Evolutionary conservation across 225 moss, liverwort and hornwort genomes (phyloP), one percentile per base, ranked within the genome.

Genomic region (Bryoerythrophyllum caledonicum): DNA sequence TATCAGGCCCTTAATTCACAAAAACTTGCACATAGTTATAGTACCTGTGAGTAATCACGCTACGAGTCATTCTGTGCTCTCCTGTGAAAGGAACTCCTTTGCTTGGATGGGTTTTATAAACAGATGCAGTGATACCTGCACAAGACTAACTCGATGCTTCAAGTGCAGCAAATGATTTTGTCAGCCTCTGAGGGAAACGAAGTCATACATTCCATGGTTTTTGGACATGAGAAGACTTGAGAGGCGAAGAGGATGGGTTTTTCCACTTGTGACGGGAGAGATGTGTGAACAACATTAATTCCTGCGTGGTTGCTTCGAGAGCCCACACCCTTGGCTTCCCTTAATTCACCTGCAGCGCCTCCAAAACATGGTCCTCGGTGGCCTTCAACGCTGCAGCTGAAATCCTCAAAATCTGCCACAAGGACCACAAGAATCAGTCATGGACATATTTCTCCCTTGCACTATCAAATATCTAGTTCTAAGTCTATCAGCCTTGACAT

Each of bases 311-410:
- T 70, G 16, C 14, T 44, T 44, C 15, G 44, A 51, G 14, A 23
- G 26, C 25, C 54, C 23, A 38, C 58, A 27, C 76, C 38, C 65
- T 71, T 69, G 1, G 4, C n/a, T 43, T 13, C 3, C 13, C 43
- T 51, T 68, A 46, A 15, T 49, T 70, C 70, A 32, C 35, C 64
- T 70, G 60, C 67, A 70, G 81, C n/a, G n/a, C n/a, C 66, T 75
- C 51, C 69, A 65, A 24, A 61, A 87, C 79, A 64, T 84, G 79
- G 7, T 71, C 77, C 77, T 87, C 84, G 26, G 82, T 82, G 7
- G 87, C 79, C 71, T 77, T 74, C 74, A 87, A 71, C 15, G 87
- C 87, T 38, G 76, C 79, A 26, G 74, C 74, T 43, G 87, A 79
- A 71, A 76, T 77, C 64, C 63, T 67, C 76, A 87, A 59, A 60